A percentile compares a stretch with the other conserved stretches of the same genome.
phyloP scores from a whole-genome alignment of 2,329 filamentous ascomycete genomes.

The Cercospora canescens region DNA sequence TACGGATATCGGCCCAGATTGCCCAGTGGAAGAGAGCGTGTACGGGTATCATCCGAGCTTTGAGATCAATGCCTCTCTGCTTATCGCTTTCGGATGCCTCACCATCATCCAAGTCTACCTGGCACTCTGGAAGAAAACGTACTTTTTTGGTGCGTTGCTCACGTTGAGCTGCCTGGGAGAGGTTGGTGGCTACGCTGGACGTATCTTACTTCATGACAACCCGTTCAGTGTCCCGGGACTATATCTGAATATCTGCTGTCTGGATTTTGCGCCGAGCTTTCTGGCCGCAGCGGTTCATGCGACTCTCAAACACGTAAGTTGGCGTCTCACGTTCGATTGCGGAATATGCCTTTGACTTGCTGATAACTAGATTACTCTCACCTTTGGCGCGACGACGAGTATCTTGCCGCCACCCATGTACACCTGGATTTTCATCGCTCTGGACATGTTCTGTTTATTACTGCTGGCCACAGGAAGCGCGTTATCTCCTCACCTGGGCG shows the following conservation, averaged over 20 bases:
- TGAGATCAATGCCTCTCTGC: background rate
- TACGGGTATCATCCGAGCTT: conserved; percentile 5
- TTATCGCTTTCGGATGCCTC: background rate
- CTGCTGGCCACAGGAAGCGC: background rate
- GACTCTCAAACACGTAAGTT: conserved; percentile 5
- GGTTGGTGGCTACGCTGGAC: conserved; percentile 2
- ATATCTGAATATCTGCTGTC: conserved; percentile 1
- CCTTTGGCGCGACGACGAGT: conserved; percentile 7
- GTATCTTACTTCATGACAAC: conserved; percentile 2
- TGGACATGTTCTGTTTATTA: conserved; percentile 7
- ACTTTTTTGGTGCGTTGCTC: conserved; percentile 5
- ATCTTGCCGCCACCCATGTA: conserved; percentile 11
- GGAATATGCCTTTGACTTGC: background rate
- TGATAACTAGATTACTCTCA: conserved; percentile 2
- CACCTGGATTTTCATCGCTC: conserved; percentile 12
- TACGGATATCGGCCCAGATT: conserved; percentile 1
- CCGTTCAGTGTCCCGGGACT: background rate
- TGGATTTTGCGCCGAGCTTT: conserved; percentile 9
- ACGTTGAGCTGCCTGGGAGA: conserved; percentile 2
- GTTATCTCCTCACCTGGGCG: background rate
- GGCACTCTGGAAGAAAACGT: conserved; percentile 7
- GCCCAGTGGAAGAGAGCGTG: conserved; percentile 3
- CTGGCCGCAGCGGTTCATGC: conserved; percentile 10
- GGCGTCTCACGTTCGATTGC: too few species aligned
- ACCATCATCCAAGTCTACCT: background rate